Base-by-base conservation (phyloP, 2,329 filamentous ascomycete genomes). In the Beauveria sp. region DNA sequence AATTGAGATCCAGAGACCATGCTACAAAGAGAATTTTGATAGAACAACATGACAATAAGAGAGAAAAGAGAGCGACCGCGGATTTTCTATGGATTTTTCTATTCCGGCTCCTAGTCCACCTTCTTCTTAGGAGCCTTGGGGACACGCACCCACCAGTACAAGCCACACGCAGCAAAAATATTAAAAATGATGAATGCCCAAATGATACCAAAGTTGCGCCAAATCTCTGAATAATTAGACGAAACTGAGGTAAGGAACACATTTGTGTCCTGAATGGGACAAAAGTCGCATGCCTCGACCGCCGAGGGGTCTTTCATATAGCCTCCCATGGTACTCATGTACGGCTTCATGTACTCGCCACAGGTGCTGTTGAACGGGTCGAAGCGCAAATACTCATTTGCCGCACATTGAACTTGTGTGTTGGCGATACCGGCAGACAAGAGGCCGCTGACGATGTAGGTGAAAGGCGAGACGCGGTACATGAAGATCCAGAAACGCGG, bases 401-500 rank as follows among this genome's bases (percentile, higher is more conserved):
- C 65, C 0, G 89, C 84, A 72, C 92, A 96, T 0, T 71, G 66
- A 38, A 93, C 85, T 0, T 74, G 53, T 0, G 84, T 84, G 67
- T 88, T 86, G 46, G 89, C 88, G 5, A 96, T 76, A 3, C 84
- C 90, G 0, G 83, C 83, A 0, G 87, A 81, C 0, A 93, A 73
- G 76, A 96, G 86, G 24, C 86, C 89, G 10, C 82, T 81, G 26
- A 93, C 84, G 16, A 95, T 77, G 71, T 96, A 96, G 0, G 89
- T 93, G 67, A 96, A 89, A 0, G 92, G 91, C 0, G 87, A 91
- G 53, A 92, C 76, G 52, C 69, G 66, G 30, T 68, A 67, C 86
- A 92, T 90, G 78, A 91, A 91, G 67, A 88, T 86, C 89, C 90
- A 93, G 80, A 93, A 92, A 5, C 83, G 77, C 0, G 90, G 89